Evolutionary conservation across 176 grass and related monocot species (phyloP), one percentile per base, ranked within the genome.

Genomic region (Oryza nivara): DNA sequence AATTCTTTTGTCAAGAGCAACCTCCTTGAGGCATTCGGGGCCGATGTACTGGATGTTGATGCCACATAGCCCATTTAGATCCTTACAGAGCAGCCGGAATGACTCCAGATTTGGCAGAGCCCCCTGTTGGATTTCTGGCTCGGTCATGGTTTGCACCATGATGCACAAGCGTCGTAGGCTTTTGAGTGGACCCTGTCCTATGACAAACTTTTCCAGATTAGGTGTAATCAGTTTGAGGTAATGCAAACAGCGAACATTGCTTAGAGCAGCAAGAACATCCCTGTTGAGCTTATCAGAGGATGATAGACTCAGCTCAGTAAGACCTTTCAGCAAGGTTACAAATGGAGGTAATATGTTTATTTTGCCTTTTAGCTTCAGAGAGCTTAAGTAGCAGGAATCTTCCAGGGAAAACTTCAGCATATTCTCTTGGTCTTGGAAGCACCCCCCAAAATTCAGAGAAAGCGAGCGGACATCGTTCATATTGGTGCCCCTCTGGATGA

Each of bases 311-410:
- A 81, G 9, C 48, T 70, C 69, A 12, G 48, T 44, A 13, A 81
- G n/a, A 60, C 13, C 49, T 26, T 11, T 49, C 9, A 71, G n/a
- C 6, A 7, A 14, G 20, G 36, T 85, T 14, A 71, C 12, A 34
- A 85, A 85, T 8, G 1, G 12, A 34, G 74, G 75, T 8, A 85
- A 52, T 0, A 16, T 71, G 0, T 13, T 3, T 1, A 79, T 45
- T 30, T 4, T 25, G 12, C 44, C 56, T 13, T 86, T 41, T 49
- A 86, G 67, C 67, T 86, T 86, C 12, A 86, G 67, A 3, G 67
- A 86, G 8, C 40, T 72, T 35, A 86, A 67, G 6, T 65, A 72
- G 40, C 14, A 65, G 2, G 41, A 64, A 11, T 78, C 56, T 1
- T 79, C 52, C 5, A 65, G 13, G 28, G 25, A 35, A 60, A 86